These are phyloP conservation scores for Pseudozyma tsukubaensis DNA, from an alignment of 1,284 basidiomycete species.

Conservation along the genomic window DNA sequence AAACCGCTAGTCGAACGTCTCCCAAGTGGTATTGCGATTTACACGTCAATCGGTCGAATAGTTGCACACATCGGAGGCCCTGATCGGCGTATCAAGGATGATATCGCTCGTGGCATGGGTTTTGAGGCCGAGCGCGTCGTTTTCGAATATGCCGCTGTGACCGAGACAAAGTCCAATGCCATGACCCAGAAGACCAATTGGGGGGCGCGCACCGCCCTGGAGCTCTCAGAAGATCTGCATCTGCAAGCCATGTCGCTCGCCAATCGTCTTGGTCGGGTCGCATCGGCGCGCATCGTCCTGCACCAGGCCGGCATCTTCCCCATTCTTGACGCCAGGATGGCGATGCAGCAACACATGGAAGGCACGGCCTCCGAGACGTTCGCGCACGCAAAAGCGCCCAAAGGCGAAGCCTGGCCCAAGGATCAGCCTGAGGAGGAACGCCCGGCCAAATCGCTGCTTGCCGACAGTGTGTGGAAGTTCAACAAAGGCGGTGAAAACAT, in stretches of 20 bases:
- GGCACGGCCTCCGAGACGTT: slow-evolving; percentile 38
- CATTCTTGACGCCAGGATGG: slow-evolving; percentile 65
- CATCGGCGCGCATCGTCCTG: slow-evolving; percentile 38
- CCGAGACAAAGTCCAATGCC: slow-evolving; percentile 37
- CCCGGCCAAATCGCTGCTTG: slow-evolving; percentile 48
- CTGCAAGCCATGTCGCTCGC: slow-evolving; percentile 48
- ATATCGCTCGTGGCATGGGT: slow-evolving; percentile 56
- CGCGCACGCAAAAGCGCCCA: slow-evolving; percentile 21
- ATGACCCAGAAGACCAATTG: slow-evolving; percentile 35
- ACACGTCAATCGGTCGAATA: slow-evolving; percentile 54
- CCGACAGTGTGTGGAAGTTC: slow-evolving; percentile 58
- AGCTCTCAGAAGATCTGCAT: slow-evolving; percentile 58
- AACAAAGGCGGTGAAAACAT: slow-evolving; percentile 27
- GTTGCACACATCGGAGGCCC: slow-evolving; percentile 54
- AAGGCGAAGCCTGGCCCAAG: slow-evolving; percentile 15
- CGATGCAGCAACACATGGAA: slow-evolving; percentile 53
- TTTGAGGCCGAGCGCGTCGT: slow-evolving; percentile 56
- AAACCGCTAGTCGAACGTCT: slow-evolving; percentile 50
- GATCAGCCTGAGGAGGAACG: slow-evolving; percentile 6
- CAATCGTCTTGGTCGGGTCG: slow-evolving; percentile 42
- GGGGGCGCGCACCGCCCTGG: slow-evolving; percentile 53
- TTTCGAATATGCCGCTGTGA: slow-evolving; percentile 46
- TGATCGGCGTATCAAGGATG: slow-evolving; percentile 48
- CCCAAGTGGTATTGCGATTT: slow-evolving; percentile 44
- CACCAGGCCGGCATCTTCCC: slow-evolving; percentile 67